Evolutionary conservation across 139 green algal species (phyloP).

Genomic region (Coccomyxa sp.): DNA sequence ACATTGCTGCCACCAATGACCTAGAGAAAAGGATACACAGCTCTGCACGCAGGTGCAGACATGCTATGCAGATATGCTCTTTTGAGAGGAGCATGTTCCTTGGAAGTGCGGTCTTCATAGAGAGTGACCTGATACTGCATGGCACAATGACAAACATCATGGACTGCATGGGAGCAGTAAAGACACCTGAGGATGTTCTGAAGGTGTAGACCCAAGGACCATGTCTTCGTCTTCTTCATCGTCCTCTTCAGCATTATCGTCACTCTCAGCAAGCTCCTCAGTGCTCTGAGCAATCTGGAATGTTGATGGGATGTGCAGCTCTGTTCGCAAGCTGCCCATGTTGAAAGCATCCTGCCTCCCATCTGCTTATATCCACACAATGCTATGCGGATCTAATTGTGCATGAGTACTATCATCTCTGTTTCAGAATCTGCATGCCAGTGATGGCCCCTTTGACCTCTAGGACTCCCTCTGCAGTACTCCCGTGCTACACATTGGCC

Average conservation of each 20-base stretch:
- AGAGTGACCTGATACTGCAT: too few relatives aligned
- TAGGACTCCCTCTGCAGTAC: background rate
- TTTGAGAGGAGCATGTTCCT: too few relatives aligned
- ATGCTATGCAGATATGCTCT: too few relatives aligned
- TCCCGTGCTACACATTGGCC: background rate
- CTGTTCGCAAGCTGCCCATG: slow-evolving; percentile 55
- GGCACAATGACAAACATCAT: too few relatives aligned
- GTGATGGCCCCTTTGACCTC: background rate
- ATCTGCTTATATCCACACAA: too few relatives aligned
- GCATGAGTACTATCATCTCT: background rate
- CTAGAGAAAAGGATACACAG: too few relatives aligned
- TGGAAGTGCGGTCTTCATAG: too few relatives aligned
- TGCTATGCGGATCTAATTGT: too few relatives aligned
- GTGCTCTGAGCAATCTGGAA: background rate
- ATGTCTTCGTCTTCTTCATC: slow-evolving; percentile 69
- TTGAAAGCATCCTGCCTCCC: slow-evolving; percentile 24
- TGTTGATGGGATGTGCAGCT: slow-evolving; percentile 44
- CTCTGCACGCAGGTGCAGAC: too few relatives aligned
- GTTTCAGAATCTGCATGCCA: background rate
- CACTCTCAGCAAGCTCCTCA: slow-evolving; percentile 7
- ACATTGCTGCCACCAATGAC: too few relatives aligned
- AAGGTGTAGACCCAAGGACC: slow-evolving; percentile 67
- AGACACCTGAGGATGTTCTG: too few relatives aligned
- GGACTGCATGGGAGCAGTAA: too few relatives aligned
- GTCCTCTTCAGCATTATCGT: slow-evolving; percentile 39